Evolutionary conservation across 129 eudicot genomes (phyloP).

Genomic region (Daucus carota): DNA sequence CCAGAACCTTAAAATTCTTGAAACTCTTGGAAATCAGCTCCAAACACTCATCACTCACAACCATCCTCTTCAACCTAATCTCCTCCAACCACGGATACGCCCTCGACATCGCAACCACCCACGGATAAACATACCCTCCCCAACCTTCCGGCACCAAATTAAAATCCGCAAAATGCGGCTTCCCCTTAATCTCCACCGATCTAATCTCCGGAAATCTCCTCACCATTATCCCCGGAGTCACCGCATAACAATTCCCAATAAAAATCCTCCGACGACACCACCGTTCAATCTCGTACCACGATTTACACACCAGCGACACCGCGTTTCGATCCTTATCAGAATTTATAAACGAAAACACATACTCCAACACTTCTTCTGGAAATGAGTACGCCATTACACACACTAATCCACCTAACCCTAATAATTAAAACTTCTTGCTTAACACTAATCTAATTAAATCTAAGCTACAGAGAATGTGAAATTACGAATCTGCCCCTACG

Average conservation of each 20-base stretch:
- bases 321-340: conserved; percentile 51
- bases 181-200: conserved; percentile 52
- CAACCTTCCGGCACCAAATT: conserved; percentile 81
- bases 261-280: conserved; percentile 56
- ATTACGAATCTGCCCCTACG: not conserved
- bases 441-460: not conserved
- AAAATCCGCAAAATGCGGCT: conserved; percentile 78
- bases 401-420: not conserved
- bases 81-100: conserved; percentile 57
- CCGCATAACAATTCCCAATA: conserved; percentile 73
- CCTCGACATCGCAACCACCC: conserved; percentile 43
- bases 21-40: conserved; percentile 47
- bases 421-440: not conserved
- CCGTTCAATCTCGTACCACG: conserved; percentile 78
- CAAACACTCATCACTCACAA: conserved; percentile 53
- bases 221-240: conserved; percentile 42
- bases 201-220: conserved; percentile 56
- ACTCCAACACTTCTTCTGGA: conserved; percentile 73
- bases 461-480: not conserved
- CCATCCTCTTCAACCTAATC: conserved; percentile 59
- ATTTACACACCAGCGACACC: conserved; percentile 66
- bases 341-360: conserved; percentile 46
- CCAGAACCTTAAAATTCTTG: conserved; percentile 47
- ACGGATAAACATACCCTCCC: conserved; percentile 57
- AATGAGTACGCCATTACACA: conserved; percentile 44